Evolutionary conservation across 2,329 filamentous ascomycete genomes (phyloP).

Genomic region (Pestalotiopsis sp.): DNA sequence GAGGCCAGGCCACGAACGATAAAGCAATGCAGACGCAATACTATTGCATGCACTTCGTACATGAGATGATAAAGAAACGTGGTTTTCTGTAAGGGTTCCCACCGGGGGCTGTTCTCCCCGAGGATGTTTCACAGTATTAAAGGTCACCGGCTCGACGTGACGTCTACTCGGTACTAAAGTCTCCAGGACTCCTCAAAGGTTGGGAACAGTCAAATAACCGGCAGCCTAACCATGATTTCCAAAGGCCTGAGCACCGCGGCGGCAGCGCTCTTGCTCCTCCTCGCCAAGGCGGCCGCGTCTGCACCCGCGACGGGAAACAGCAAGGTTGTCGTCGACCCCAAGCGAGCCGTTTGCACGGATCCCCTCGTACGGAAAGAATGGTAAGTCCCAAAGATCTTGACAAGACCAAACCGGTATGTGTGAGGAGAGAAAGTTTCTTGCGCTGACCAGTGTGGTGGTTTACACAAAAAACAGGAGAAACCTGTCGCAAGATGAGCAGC

Average conservation of each 20-base stretch:
- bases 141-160: background rate
- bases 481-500: constrained; percentile 24
- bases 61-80: too few species aligned
- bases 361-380: constrained; percentile 10
- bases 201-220: too few species aligned
- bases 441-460: background rate
- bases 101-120: background rate
- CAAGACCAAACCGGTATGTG: background rate
- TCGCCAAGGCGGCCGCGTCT: background rate
- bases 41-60: too few species aligned
- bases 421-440: too few species aligned
- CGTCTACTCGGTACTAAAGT: background rate
- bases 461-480: constrained; percentile 8
- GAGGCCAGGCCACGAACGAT: background rate
- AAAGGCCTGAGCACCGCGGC: background rate
- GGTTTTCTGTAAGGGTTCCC: too few species aligned
- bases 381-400: background rate
- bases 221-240: background rate
- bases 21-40: background rate
- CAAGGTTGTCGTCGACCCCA: background rate
- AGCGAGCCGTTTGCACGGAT: constrained; percentile 1
- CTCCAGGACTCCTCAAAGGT: background rate
- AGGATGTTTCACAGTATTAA: background rate
- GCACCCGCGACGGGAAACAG: background rate
- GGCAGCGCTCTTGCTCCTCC: background rate